phyloP scores from a whole-genome alignment of 768 basidiomycete species.

The Strobilomyces dryophilus region DNA sequence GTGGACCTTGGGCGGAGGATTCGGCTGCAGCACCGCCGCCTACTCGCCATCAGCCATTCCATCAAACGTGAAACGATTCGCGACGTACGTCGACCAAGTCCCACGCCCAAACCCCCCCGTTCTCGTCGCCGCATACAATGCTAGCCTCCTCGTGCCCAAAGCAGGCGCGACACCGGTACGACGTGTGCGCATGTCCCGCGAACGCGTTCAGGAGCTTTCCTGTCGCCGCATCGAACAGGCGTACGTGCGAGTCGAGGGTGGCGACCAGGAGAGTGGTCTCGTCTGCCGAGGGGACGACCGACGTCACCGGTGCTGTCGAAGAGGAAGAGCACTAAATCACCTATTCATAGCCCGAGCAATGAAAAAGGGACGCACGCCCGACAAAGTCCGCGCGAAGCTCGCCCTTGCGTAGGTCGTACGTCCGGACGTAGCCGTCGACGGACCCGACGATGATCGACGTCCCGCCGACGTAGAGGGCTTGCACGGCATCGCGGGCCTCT shows the following conservation, averaged over 20 bases:
- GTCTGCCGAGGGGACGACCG: constrained; percentile 77
- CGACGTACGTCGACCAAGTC: constrained; percentile 79
- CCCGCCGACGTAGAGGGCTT: constrained; percentile 64
- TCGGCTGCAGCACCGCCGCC: constrained; percentile 68
- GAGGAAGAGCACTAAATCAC: not conserved
- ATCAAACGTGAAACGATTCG: not conserved
- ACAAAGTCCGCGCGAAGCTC: constrained; percentile 86
- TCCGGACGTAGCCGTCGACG: constrained; percentile 88
- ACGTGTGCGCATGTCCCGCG: constrained; percentile 65
- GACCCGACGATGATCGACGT: constrained; percentile 76
- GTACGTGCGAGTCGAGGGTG: constrained; percentile 79
- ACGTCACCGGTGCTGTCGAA: constrained; percentile 75
- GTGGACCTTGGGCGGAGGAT: constrained; percentile 76
- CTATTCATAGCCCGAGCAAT: too few relatives aligned
- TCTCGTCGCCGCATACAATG: constrained; percentile 87
- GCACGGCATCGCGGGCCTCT: constrained; percentile 85
- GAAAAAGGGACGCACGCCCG: constrained; percentile 59
- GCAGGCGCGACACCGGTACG: constrained; percentile 76
- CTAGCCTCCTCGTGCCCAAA: constrained; percentile 82
- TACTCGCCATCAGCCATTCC: constrained; percentile 28
- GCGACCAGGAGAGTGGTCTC: constrained; percentile 76
- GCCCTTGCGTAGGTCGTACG: constrained; percentile 94
- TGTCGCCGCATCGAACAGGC: constrained; percentile 78
- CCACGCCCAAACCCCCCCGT: constrained; percentile 89
- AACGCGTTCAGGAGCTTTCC: constrained; percentile 88